phyloP scores from a whole-genome alignment of 805 yeast species.

The Cyberlindnera galapagoensis region DNA sequence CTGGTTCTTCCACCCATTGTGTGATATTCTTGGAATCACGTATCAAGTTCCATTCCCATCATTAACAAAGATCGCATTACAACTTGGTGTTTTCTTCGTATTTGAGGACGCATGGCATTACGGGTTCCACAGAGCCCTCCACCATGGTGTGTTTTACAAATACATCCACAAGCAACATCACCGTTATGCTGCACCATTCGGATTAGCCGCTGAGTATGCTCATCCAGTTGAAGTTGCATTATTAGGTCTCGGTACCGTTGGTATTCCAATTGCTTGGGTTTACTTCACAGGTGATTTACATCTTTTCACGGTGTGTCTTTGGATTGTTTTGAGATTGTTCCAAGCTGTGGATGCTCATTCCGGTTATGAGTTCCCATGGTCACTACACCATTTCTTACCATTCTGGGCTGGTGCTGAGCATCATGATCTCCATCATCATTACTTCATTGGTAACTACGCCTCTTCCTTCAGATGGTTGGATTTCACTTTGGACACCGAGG shows the following conservation, averaged over 20 bases:
- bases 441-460: conserved; percentile 92
- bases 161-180: conserved; percentile 96
- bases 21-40: conserved; percentile 72
- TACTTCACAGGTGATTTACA: conserved; percentile 72
- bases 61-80: conserved; percentile 48
- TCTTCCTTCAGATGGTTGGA: conserved; percentile 98
- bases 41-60: conserved; percentile 83
- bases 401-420: conserved; percentile 99
- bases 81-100: conserved; percentile 72
- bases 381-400: conserved; percentile 85
- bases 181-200: conserved; percentile 96
- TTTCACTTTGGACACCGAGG: conserved; percentile 78
- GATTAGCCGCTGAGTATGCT: conserved; percentile 95
- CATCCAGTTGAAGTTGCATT: conserved; percentile 91
- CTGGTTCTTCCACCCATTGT: conserved; percentile 94
- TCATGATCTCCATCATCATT: conserved; percentile 96
- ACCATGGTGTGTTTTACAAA: conserved; percentile 83
- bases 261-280: conserved; percentile 85
- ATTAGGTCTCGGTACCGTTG: conserved; percentile 93
- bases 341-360: conserved; percentile 98
- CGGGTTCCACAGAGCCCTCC: conserved; percentile 89
- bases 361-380: conserved; percentile 97
- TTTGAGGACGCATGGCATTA: conserved; percentile 96
- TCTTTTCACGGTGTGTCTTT: conserved; percentile 77
- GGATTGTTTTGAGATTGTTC: conserved; percentile 84